Percentiles rank a stretch among this genome's conserved stretches.
These are phyloP conservation scores for Teunomyces gatunensis DNA, from an alignment of 805 yeast species.

Conservation along the genomic window DNA sequence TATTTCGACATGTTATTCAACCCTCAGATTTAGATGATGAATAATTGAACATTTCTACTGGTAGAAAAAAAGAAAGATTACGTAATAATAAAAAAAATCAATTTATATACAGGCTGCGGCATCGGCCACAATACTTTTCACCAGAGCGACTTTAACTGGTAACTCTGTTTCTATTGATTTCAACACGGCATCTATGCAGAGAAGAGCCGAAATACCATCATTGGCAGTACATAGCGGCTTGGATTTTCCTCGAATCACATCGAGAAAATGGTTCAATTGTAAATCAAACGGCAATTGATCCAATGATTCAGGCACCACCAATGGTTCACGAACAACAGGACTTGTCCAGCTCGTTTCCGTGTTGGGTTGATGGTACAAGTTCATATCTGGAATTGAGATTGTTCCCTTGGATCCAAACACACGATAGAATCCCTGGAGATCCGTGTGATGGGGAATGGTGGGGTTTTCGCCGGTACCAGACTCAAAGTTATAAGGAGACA, in stretches of 20 bases:
- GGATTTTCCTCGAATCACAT: slow-evolving; percentile 27
- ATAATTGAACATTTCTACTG: slow-evolving; percentile 12
- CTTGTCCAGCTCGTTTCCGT: slow-evolving; percentile 26
- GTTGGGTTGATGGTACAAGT: slow-evolving; percentile 31
- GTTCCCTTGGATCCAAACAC: slow-evolving; percentile 40
- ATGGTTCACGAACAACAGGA: slow-evolving; percentile 18
- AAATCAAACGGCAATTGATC: slow-evolving; percentile 31
- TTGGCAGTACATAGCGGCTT: slow-evolving; percentile 30
- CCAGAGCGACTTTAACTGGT: slow-evolving; percentile 20
- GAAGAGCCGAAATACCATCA: slow-evolving; percentile 33
- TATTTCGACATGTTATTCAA: slow-evolving; percentile 36
- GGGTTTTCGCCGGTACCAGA: slow-evolving; percentile 45
- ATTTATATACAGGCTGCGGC: neutral
- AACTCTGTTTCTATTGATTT: slow-evolving; percentile 29
- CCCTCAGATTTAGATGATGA: neutral
- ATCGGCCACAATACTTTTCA: slow-evolving; percentile 9
- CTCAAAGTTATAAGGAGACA: slow-evolving; percentile 41
- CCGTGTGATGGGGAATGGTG: slow-evolving; percentile 30
- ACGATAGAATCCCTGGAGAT: slow-evolving; percentile 34
- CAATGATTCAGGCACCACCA: slow-evolving; percentile 11
- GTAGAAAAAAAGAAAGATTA: slow-evolving; percentile 2
- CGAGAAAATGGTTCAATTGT: slow-evolving; percentile 39
- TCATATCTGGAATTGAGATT: slow-evolving; percentile 39
- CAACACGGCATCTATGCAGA: slow-evolving; percentile 35
- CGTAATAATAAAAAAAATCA: neutral